Base-by-base conservation (phyloP, 257 asterid genomes). In the Ligustrum vulgare region DNA sequence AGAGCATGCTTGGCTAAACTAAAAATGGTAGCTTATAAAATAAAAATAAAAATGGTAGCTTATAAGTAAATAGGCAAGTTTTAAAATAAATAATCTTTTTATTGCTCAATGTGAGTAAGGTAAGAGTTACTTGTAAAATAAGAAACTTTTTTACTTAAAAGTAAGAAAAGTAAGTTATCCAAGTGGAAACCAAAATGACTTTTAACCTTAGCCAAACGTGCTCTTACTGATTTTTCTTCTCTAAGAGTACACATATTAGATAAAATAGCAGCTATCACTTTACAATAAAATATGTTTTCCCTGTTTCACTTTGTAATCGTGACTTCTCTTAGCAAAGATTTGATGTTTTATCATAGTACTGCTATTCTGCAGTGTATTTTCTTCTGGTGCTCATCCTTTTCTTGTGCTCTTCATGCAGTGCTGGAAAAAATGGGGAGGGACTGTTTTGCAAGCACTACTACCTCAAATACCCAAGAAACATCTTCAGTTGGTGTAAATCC, bases 401-500 rank as follows among this genome's bases (percentile, higher is more conserved):
- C 64, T 70, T 72, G 71, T 25, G 35, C 63, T 72, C 63, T 69
- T 43, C 35, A 65, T 78, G 84, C 87, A 85, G 96, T 82, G 77
- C 67, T 70, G 8, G 90, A 77, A 68, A 88, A 83, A 72, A 78
- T 39, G 68, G 81, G 75, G 18, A 74, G 83, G 64, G 86, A 84
- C 62, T 58, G 82, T 83, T 94, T 90, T 86, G 90, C 97, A 31
- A 88, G 93, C 78, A 71, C 86, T 77, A 63, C 86, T 80, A 72
- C 86, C 56, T 89, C 97, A 72, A 82, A 85, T 77, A 86, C 89
- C 76, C 79, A 89, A 71, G 85, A 90, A 74, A 89, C 97, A 74
- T 88, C 98, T 51, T 86, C 98, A 25, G 91, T 92, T 82, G 98
- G 94, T 69, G 91, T 81, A 69, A 90, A 76, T 47, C 97, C 97